Conservation (phyloP, 108 stramenopile species). For the Skeletonema menzelii region DNA sequence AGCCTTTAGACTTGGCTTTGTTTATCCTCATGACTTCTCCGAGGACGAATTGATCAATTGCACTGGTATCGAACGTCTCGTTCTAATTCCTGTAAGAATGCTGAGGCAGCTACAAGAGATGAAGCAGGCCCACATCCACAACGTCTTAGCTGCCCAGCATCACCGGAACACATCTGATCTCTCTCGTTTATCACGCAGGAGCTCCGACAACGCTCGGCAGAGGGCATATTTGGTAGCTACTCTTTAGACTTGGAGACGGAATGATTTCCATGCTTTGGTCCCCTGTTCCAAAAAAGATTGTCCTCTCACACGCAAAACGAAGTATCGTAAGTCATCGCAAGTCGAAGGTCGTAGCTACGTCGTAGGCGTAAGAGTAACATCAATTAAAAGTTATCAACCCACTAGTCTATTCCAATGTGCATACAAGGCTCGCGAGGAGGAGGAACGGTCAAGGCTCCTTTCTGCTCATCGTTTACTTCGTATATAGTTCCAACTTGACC, state of each 20-base stretch:
- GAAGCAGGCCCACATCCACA: not conserved
- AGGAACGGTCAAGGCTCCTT: slow-evolving; percentile 36
- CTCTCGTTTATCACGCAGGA: not conserved
- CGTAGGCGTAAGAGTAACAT: not conserved
- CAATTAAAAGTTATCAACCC: not conserved
- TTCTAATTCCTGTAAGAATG: not conserved
- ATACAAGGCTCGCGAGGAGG: slow-evolving; percentile 35
- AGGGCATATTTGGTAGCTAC: not conserved
- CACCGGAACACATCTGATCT: not conserved
- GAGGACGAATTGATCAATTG: not conserved
- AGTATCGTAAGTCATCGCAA: too few species aligned
- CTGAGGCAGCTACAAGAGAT: not conserved
- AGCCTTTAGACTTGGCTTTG: not conserved
- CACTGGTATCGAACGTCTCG: not conserved
- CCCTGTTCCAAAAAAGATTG: too few species aligned
- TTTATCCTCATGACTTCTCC: not conserved
- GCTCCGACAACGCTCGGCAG: not conserved
- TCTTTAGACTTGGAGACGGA: not conserved
- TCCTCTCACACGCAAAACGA: not conserved
- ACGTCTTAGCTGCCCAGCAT: not conserved
- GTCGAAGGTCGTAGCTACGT: too few species aligned
- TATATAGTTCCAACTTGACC: slow-evolving; percentile 48
- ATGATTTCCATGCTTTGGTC: too few species aligned
- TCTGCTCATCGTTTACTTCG: slow-evolving; percentile 40
- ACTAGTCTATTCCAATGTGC: not conserved